Evolutionary conservation across 768 basidiomycete species (phyloP).

Genomic region (Lactarius tabidus): DNA sequence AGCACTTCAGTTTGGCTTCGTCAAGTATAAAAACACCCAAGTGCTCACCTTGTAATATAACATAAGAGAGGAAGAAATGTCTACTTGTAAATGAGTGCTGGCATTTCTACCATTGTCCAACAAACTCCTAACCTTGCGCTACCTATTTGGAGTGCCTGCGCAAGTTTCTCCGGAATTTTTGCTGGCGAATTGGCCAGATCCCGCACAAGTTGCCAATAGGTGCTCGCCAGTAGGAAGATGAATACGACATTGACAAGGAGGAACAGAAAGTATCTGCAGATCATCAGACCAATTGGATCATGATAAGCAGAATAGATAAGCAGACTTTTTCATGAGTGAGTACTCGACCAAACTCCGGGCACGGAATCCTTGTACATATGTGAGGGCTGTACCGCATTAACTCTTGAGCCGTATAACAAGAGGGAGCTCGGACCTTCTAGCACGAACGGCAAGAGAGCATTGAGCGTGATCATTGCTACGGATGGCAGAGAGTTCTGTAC

Average conservation of each 20-base stretch:
- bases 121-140: conserved; percentile 51
- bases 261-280: conserved; percentile 84
- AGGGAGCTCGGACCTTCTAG: conserved; percentile 61
- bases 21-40: neutral
- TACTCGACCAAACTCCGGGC: conserved; percentile 94
- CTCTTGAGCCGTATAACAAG: neutral
- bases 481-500: conserved; percentile 95
- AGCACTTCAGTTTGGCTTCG: conserved; percentile 12
- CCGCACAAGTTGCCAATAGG: conserved; percentile 86
- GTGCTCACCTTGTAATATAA: conserved; percentile 68
- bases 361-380: conserved; percentile 86
- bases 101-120: conserved; percentile 17
- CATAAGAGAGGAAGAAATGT: conserved; percentile 82
- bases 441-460: conserved; percentile 83
- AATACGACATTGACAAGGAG: conserved; percentile 90
- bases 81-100: conserved; percentile 32
- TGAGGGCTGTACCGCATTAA: conserved; percentile 45
- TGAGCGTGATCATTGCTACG: conserved; percentile 84
- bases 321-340: conserved; percentile 85
- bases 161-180: conserved; percentile 91
- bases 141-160: conserved; percentile 73
- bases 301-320: conserved; percentile 21
- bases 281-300: neutral
- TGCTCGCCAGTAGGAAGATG: conserved; percentile 88
- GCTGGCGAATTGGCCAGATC: conserved; percentile 92